Evolutionary conservation across 768 basidiomycete genomes (phyloP), one percentile per base, ranked within the genome.

Genomic region (Epithele typhae): DNA sequence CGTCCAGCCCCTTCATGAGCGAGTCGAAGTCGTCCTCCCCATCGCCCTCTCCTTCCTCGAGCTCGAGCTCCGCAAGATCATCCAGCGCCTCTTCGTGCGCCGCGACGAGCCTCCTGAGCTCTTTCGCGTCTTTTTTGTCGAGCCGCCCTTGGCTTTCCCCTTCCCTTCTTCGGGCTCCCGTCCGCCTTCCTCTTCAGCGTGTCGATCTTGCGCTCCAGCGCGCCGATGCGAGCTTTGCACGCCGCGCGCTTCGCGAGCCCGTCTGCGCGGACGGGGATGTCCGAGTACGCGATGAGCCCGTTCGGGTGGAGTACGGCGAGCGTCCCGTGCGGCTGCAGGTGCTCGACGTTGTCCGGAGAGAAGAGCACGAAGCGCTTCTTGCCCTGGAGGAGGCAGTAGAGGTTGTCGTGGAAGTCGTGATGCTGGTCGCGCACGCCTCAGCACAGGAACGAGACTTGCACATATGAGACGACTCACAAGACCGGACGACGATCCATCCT

Each of bases 331-430:
- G 61, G 59, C 21, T 60, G 58, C 9, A 65, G 57, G 36, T 63
- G 25, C 21, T 49, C 17, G 15, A 54, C 21, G 33, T 59, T 59
- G 3, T 50, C 37, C 3, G 63, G 63, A 2, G 63, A 62, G 43
- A 53, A 65, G 33, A 65, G 55, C 27, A 65, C 60, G 52, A 65
- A 65, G 23, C 63, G 61, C 40, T 65, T 65, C n/a, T 46, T 40
- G 12, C 63, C 63, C 10, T 51, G 49, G 21, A 65, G 47, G 10
- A 65, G 55, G 43, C 56, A 56, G 51, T 65, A 65, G 18, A 65
- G 57, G 45, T 65, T 65, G 54, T 65, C 63, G 44, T 65, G 63
- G 36, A 62, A 62, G 46, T 65, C 63, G 32, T 64, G 62, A 34
- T 64, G 62, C 62, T 64, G 42, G 3, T 14, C 10, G 15, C 11